Conservation (phyloP, 2,329 filamentous ascomycete genomes). For the Parafenestella ontariensis region DNA sequence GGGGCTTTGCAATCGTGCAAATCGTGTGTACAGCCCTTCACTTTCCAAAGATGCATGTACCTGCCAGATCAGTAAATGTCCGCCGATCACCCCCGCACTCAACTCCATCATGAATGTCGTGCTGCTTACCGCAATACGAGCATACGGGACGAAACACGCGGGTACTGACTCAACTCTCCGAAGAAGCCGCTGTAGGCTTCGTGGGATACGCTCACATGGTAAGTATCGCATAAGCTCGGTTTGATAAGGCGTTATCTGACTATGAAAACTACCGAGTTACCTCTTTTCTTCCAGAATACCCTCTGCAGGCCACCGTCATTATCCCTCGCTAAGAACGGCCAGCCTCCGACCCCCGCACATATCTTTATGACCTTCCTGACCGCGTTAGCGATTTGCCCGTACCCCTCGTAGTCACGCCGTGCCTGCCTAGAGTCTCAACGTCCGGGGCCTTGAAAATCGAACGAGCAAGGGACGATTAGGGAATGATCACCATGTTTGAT, state of each 20-base stretch:
- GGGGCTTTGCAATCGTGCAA: not conserved
- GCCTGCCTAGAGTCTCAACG: conserved; percentile 15
- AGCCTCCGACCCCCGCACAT: conserved; percentile 20
- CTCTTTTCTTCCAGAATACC: conserved; percentile 1
- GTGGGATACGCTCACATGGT: not conserved
- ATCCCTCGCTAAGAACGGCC: conserved; percentile 30
- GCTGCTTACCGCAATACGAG: conserved; percentile 4
- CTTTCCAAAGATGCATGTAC: not conserved
- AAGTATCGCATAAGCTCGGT: not conserved
- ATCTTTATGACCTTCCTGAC: conserved; percentile 41
- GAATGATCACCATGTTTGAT: too few species aligned
- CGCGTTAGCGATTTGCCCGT: conserved; percentile 31
- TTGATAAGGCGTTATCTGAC: not conserved
- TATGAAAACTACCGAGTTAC: not conserved
- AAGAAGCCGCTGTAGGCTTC: not conserved
- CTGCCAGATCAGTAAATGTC: not conserved
- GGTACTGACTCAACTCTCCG: not conserved
- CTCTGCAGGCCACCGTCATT: conserved; percentile 35
- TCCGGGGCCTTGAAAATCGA: too few species aligned
- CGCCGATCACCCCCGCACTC: conserved; percentile 3
- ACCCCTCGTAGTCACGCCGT: conserved; percentile 15
- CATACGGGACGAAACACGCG: not conserved
- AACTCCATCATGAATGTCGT: conserved; percentile 6
- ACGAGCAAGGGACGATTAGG: too few species aligned
- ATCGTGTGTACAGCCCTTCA: not conserved